Evolutionary conservation across 805 yeast species (phyloP), one percentile per base, ranked within the genome.

Genomic region (Lipomyces starkeyi): DNA sequence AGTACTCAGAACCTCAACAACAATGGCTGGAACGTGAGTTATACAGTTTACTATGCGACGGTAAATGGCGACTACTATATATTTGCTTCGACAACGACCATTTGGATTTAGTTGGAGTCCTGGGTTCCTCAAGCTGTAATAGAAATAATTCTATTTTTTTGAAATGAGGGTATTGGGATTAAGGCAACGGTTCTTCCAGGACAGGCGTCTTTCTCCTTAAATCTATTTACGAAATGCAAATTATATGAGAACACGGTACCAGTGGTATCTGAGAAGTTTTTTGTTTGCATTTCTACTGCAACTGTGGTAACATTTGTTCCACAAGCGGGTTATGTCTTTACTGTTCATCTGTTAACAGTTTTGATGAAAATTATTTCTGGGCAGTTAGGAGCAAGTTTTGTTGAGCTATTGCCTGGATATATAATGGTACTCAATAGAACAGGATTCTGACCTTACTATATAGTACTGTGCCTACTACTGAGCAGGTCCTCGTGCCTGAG

Each of bases 381-480:
- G 71, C 67, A 60, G 54, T 49, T 63, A 60, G 49, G 64, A 58
- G 52, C 49, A 22, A 34, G 17, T 37, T 56, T 35, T 43, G 56
- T 37, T 27, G 57, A 49, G 58, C 66, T 58, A 40, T 59, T 68
- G 70, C 64, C 67, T 63, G 64, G 65, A 59, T 25, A 29, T 55
- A 8, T 27, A 35, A 4, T 25, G 25, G 20, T 47, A 1, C 29
- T 55, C 43, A 2, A 20, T 22, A 37, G 37, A 13, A 34, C n/a
- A 35, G 27, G 29, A 52, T 64, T 62, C 63, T 64, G 61, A 64
- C 66, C 22, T 43, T 43, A n/a, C 43, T 20, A 58, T 8, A 88
- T 79, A 3, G 93, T 85, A 2, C 96, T 61, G 76, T 72, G 68
- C 78, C 78, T 35, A 67, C 75, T 47, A 69, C 66, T 47, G 74